phyloP scores from a whole-genome alignment of 441 rosid genomes.

The Omphalea diandra region DNA sequence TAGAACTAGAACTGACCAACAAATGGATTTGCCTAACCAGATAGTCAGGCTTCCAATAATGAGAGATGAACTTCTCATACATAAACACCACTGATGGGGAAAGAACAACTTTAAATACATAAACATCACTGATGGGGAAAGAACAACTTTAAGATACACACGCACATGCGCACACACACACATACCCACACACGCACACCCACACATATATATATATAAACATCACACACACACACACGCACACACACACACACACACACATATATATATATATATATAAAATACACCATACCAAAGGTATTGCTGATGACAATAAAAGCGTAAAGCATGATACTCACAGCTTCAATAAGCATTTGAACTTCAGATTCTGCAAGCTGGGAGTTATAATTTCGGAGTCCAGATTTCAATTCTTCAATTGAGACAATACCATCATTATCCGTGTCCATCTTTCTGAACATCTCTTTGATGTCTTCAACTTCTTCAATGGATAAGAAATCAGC shows the following conservation, averaged over 20 bases:
- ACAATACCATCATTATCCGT: conserved; percentile 82
- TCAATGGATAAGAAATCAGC: conserved; percentile 88
- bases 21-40: conserved; percentile 7
- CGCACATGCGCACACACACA: too few relatives aligned
- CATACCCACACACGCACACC: too few relatives aligned
- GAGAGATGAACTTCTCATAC: too few relatives aligned
- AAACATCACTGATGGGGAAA: too few relatives aligned
- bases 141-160: too few relatives aligned
- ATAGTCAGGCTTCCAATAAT: neutral
- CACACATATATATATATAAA: too few relatives aligned
- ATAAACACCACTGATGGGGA: too few relatives aligned
- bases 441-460: conserved; percentile 90
- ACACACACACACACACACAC: too few relatives aligned
- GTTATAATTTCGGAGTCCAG: conserved; percentile 66
- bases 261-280: neutral
- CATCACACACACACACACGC: neutral
- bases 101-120: too few relatives aligned
- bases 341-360: conserved; percentile 94
- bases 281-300: neutral
- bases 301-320: conserved; percentile 5
- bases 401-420: conserved; percentile 83
- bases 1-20: neutral
- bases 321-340: conserved; percentile 57
- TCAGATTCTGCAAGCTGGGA: conserved; percentile 93
- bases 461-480: conserved; percentile 95